Base-by-base conservation (phyloP, 768 basidiomycete genomes). In the Russula ochroleuca region DNA sequence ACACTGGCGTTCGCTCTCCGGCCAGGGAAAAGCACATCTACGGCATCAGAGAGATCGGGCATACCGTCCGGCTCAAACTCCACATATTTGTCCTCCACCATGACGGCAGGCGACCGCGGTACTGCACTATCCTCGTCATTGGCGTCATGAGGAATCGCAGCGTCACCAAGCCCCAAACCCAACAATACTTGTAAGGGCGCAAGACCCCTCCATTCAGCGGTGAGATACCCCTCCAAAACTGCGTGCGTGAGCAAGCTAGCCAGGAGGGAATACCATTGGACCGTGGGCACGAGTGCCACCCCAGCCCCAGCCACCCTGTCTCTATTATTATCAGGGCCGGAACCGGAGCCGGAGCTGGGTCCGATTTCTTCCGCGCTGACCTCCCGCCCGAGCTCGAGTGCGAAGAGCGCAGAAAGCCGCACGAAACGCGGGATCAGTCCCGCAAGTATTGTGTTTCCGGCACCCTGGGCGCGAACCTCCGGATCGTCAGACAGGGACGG, bases 251-350 rank as follows among this genome's bases (percentile, higher is more conserved):
- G 77, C 25, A 95, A 76, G 2, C 88, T 86, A 0, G 83, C 83
- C 17, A 93, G 78, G 14, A 95, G 79, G 75, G 87, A 79, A 73
- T 92, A 94, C 92, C 92, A 94, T 67, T 85, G 84, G 28, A 82
- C 76, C 31, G 90, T 86, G 0, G 92, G 92, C 2, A 79, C 78
- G 38, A 90, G 73, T 0, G 87, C 85, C n/a, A 19, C 28, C 28
- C 40, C 21, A 13, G n/a, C 10, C n/a, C n/a, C n/a, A n/a, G n/a
- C n/a, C n/a, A 6, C 19, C 19, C 43, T 38, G 38, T 14, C 1
- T 38, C 38, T 43, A 40, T 53, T 38, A 9, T 43, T 43, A 19
- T n/a, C n/a, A 47, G 45, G 0, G 45, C 45, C 45, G 8, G 21
- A 21, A 21, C 45, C 21, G n/a, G 19, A n/a, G n/a, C n/a, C n/a